Evolutionary conservation across 345 rosid species (phyloP).

Genomic region (Tarenaya hassleriana): DNA sequence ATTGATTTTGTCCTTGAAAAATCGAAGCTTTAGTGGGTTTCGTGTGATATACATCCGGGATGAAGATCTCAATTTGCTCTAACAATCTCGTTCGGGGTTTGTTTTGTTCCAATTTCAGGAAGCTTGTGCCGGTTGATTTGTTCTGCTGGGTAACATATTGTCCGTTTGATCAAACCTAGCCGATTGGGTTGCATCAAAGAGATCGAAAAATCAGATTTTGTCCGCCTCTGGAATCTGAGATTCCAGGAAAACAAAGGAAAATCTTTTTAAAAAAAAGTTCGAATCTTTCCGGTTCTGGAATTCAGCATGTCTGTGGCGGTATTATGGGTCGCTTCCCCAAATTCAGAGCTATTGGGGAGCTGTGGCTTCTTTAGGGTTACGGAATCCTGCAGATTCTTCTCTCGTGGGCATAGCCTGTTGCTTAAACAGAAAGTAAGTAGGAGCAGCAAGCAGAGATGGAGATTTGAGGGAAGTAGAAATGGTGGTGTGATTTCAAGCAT

Average conservation of each 20-base stretch:
- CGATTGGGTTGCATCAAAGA: conserved; percentile 17
- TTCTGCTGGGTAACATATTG: neutral
- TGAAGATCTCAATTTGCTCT: conserved; percentile 13
- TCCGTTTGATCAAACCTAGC: conserved; percentile 14
- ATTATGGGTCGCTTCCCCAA: conserved; percentile 30
- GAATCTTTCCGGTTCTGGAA: conserved; percentile 7
- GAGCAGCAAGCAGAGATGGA: conserved; percentile 11
- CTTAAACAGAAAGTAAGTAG: conserved; percentile 11
- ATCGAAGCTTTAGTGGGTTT: neutral
- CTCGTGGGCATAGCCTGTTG: conserved; percentile 7
- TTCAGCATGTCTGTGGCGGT: conserved; percentile 29
- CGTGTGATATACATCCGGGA: neutral
- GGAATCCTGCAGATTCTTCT: conserved; percentile 23
- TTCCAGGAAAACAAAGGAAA: neutral
- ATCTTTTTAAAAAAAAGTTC: neutral
- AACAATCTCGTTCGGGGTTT: neutral
- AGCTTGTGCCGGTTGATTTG: neutral
- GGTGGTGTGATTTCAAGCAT: conserved; percentile 38
- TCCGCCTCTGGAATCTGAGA: conserved; percentile 26
- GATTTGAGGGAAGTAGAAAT: conserved; percentile 7
- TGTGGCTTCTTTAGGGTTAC: conserved; percentile 25
- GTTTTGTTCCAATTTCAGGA: conserved; percentile 21
- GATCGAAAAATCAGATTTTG: conserved; percentile 15
- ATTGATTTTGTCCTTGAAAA: too few species aligned
- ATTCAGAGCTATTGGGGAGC: conserved; percentile 25